These are phyloP conservation scores for Eimeria maxima DNA, from an alignment of 169 alveolate species.

Conservation along the genomic window DNA sequence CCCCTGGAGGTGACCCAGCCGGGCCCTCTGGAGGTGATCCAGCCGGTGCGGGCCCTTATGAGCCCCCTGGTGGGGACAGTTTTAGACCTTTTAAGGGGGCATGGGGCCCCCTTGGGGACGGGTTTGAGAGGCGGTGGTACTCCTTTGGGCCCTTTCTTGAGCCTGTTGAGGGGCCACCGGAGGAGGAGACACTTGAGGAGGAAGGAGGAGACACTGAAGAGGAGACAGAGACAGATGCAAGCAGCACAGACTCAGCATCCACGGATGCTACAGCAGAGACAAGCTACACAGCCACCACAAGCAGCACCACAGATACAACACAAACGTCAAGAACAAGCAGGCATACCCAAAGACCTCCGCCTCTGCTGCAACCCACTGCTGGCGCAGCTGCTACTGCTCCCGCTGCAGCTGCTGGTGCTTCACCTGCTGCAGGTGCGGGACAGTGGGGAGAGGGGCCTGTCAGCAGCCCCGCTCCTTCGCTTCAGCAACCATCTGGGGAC, in stretches of 20 bases:
- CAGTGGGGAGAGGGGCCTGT: conserved; percentile 49
- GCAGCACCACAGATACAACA: conserved; percentile 60
- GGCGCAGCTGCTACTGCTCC: background rate
- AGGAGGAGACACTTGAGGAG: background rate
- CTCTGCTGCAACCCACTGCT: conserved; percentile 30
- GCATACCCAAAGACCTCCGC: background rate
- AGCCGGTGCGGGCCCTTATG: background rate
- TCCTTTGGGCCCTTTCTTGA: conserved; percentile 50
- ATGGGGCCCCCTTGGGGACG: conserved; percentile 13
- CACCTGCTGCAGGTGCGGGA: background rate
- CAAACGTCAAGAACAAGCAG: conserved; percentile 16
- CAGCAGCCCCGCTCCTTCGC: conserved; percentile 25
- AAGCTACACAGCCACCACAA: conserved; percentile 57
- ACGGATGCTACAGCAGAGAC: conserved; percentile 69
- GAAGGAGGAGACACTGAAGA: conserved; percentile 41
- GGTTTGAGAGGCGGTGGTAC: conserved; percentile 22
- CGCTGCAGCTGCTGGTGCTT: conserved; percentile 25
- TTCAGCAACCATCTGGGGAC: conserved; percentile 39
- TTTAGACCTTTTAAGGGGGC: background rate
- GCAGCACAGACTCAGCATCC: conserved; percentile 67
- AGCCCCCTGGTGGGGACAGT: background rate
- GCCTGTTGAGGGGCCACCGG: conserved; percentile 39
- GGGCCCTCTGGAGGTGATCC: conserved; percentile 1
- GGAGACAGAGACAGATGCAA: conserved; percentile 68
- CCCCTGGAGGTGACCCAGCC: background rate